Evolutionary conservation across 2,329 filamentous ascomycete species (phyloP), one percentile per base, ranked within the genome.

Genomic region (Ophiostoma novo-ulmi): DNA sequence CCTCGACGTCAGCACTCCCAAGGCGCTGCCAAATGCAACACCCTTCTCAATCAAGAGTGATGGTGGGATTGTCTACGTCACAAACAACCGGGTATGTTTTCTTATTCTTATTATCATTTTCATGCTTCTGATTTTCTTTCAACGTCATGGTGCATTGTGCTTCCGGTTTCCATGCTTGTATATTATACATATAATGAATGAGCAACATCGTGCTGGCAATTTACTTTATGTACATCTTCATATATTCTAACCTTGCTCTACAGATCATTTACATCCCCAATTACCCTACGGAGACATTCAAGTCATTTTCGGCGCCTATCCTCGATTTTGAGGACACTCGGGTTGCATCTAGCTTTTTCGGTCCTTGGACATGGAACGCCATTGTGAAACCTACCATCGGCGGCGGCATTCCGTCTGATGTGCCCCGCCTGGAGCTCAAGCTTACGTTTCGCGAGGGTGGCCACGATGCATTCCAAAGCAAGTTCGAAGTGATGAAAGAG

Each of bases 371-470:
- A 74, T 98, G 94, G 94, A 88, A 88, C 70, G 91, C 91, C 35
- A 82, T 90, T 64, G 88, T 96, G 71, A 90, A 91, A 75, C 93
- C 94, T 1, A 92, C 97, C 35, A 82, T 90, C 0, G 91, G 91
- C 48, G 95, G 95, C 52, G 92, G 92, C 68, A 91, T 97, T 68
- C 92, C 94, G 0, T 81, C 89, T 5, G 84, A 90, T 31, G 85
- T 92, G 73, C 85, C 89, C 22, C 88, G 89, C 38, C 84, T 97
- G 63, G 92, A 95, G 76, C 80, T 97, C 74, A 93, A 91, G 78
- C 85, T 97, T 76, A 93, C 90, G 31, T 98, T 98, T 83, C 94
- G 93, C 78, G 94, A 98, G 73, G 94, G 94, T 63, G 94, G 94
- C n/a, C 94, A 94, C 71, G 95, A 91, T 78, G 93, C 97, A 75